These are phyloP conservation scores for Anisodus acutangulus DNA, from an alignment of 257 asterid species.

Conservation along the genomic window DNA sequence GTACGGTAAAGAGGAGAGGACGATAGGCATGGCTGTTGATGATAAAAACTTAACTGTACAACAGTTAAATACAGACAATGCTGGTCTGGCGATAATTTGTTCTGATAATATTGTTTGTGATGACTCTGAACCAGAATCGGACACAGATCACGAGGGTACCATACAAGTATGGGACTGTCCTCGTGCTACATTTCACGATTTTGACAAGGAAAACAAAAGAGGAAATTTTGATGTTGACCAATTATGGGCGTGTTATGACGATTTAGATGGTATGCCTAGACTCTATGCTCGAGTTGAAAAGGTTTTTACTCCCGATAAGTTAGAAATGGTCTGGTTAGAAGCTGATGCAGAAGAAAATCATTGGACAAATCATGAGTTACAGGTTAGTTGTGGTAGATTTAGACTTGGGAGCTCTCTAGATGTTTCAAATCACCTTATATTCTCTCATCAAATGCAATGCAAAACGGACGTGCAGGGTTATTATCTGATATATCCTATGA, in stretches of 20 bases:
- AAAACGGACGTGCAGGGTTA: constrained; percentile 49
- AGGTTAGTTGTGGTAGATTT: constrained; percentile 71
- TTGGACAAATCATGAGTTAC: constrained; percentile 48
- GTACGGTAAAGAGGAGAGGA: constrained; percentile 30
- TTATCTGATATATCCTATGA: constrained; percentile 53
- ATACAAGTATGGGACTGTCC: constrained; percentile 35
- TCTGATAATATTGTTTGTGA: constrained; percentile 33
- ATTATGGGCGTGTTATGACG: constrained; percentile 79
- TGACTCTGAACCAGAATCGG: constrained; percentile 47
- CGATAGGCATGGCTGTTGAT: constrained; percentile 31
- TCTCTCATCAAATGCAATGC: constrained; percentile 57
- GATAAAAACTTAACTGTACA: no score
- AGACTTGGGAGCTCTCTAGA: constrained; percentile 36
- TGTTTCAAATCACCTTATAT: constrained; percentile 35
- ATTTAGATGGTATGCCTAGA: constrained; percentile 75
- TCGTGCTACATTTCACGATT: constrained; percentile 72
- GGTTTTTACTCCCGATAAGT: constrained; percentile 43
- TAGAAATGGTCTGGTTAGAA: constrained; percentile 70
- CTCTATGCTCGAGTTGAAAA: constrained; percentile 62
- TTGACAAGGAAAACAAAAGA: constrained; percentile 55
- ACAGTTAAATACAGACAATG: neutral
- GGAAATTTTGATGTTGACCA: constrained; percentile 55
- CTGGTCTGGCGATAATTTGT: constrained; percentile 23
- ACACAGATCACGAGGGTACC: constrained; percentile 13
- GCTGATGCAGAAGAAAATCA: constrained; percentile 46